phyloP scores from a whole-genome alignment of 768 basidiomycete species.

The Boletus sp. region DNA sequence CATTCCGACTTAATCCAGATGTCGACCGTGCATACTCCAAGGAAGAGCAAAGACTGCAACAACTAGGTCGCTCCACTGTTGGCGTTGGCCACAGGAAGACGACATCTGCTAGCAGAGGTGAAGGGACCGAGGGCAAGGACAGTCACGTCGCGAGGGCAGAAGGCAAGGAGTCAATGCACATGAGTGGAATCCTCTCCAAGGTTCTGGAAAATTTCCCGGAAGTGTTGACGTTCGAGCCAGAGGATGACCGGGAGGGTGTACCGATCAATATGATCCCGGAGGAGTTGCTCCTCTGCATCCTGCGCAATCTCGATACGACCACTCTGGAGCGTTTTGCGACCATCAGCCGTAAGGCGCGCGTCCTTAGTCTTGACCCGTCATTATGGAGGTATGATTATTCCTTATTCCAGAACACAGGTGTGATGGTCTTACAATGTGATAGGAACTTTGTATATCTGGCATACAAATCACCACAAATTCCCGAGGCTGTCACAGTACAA shows the following conservation, averaged over 20 bases:
- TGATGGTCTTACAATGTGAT: slow-evolving; percentile 7
- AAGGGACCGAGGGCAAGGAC: slow-evolving; percentile 62
- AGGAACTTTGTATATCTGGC: slow-evolving; percentile 63
- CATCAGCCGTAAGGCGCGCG: slow-evolving; percentile 69
- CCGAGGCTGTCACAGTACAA: slow-evolving; percentile 46
- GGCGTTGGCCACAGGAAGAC: slow-evolving; percentile 63
- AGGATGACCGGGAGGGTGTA: slow-evolving; percentile 58
- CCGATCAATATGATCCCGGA: slow-evolving; percentile 64
- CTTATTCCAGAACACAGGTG: neutral
- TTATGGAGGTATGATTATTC: slow-evolving; percentile 68
- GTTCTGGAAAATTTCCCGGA: slow-evolving; percentile 49
- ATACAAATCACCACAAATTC: slow-evolving; percentile 76
- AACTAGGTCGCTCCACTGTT: slow-evolving; percentile 2
- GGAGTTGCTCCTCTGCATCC: slow-evolving; percentile 67
- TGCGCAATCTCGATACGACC: slow-evolving; percentile 62
- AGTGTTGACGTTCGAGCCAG: slow-evolving; percentile 58
- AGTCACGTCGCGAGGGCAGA: slow-evolving; percentile 64
- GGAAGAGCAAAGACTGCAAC: slow-evolving; percentile 41
- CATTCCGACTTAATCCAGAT: slow-evolving; percentile 72
- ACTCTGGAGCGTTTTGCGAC: slow-evolving; percentile 75
- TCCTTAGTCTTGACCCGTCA: slow-evolving; percentile 62
- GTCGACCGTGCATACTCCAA: slow-evolving; percentile 70
- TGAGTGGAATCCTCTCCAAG: slow-evolving; percentile 43
- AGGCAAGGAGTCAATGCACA: slow-evolving; percentile 5
- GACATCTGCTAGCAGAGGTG: slow-evolving; percentile 73